A percentile compares a stretch with the other conserved stretches of the same genome.
These are phyloP conservation scores for Lentinus polychrous DNA, from an alignment of 1,284 basidiomycete species.

Conservation along the genomic window DNA sequence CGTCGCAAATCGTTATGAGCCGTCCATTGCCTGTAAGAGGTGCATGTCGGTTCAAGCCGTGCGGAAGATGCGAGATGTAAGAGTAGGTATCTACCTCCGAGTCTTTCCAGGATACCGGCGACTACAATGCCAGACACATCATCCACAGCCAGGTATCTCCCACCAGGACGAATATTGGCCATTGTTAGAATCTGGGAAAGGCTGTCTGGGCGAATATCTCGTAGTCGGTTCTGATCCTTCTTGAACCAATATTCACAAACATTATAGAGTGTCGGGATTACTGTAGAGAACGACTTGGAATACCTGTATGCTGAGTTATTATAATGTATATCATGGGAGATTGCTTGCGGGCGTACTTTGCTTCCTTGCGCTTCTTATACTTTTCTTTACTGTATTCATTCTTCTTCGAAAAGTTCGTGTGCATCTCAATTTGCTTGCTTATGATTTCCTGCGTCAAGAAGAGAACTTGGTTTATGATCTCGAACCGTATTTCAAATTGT, in stretches of 20 bases:
- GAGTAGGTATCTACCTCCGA: constrained; percentile 55
- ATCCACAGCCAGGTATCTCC: constrained; percentile 86
- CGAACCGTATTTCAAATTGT: background rate
- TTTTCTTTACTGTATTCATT: constrained; percentile 98
- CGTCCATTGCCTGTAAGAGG: constrained; percentile 59
- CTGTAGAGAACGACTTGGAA: constrained; percentile 81
- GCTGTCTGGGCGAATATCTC: constrained; percentile 83
- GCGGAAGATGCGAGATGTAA: background rate
- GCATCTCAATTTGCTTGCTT: constrained; percentile 84
- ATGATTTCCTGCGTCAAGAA: constrained; percentile 86
- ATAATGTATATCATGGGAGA: background rate
- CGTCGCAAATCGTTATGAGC: constrained; percentile 82
- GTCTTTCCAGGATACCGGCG: constrained; percentile 76
- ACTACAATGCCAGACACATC: constrained; percentile 90
- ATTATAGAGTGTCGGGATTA: constrained; percentile 85
- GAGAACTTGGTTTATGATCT: constrained; percentile 4
- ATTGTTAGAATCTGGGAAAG: constrained; percentile 84
- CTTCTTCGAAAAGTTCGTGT: constrained; percentile 85
- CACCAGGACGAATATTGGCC: constrained; percentile 81
- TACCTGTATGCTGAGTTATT: constrained; percentile 47
- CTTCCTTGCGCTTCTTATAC: constrained; percentile 91
- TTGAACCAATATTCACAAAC: constrained; percentile 87
- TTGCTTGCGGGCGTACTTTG: constrained; percentile 57
- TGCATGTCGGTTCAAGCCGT: background rate
- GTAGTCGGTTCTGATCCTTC: constrained; percentile 75